These are phyloP conservation scores for Ajuga reptans DNA, from an alignment of 305 asterid genomes.

Conservation along the genomic window DNA sequence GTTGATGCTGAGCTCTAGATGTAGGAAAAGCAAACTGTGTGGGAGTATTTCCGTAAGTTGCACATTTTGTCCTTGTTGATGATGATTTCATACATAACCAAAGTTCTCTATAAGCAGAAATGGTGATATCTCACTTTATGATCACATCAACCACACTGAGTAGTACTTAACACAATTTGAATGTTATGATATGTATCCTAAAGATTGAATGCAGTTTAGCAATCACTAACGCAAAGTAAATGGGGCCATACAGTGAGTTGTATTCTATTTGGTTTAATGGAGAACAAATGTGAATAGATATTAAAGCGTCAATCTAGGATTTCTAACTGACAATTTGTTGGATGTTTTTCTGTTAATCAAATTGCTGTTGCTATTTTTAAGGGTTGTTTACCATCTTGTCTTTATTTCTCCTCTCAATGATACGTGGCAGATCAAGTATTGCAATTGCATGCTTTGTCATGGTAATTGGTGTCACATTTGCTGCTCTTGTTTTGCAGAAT, in stretches of 20 bases:
- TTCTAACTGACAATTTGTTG: not conserved
- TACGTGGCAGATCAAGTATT: not conserved
- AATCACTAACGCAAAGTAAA: not conserved
- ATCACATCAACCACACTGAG: not conserved
- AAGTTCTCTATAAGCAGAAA: too few relatives aligned
- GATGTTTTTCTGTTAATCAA: not conserved
- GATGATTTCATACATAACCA: too few relatives aligned
- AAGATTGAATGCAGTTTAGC: not conserved
- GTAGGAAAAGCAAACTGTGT: too few relatives aligned
- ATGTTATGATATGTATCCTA: not conserved
- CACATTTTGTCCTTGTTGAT: too few relatives aligned
- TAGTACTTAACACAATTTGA: too few relatives aligned
- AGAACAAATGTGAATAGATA: conserved; percentile 5
- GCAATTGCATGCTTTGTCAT: conserved; percentile 13
- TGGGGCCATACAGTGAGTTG: not conserved
- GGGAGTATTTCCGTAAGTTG: too few relatives aligned
- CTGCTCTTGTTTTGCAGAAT: conserved; percentile 44
- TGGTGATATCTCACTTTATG: not conserved
- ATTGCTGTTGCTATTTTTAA: not conserved
- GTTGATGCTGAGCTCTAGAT: too few relatives aligned
- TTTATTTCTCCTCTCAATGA: conserved; percentile 6
- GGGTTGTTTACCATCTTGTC: not conserved
- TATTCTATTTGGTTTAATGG: not conserved
- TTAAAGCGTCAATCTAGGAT: not conserved
- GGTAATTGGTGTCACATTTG: not conserved